Evolutionary conservation across 2,329 filamentous ascomycete species (phyloP), one percentile per base, ranked within the genome.

Genomic region (Lecanosticta acicola): DNA sequence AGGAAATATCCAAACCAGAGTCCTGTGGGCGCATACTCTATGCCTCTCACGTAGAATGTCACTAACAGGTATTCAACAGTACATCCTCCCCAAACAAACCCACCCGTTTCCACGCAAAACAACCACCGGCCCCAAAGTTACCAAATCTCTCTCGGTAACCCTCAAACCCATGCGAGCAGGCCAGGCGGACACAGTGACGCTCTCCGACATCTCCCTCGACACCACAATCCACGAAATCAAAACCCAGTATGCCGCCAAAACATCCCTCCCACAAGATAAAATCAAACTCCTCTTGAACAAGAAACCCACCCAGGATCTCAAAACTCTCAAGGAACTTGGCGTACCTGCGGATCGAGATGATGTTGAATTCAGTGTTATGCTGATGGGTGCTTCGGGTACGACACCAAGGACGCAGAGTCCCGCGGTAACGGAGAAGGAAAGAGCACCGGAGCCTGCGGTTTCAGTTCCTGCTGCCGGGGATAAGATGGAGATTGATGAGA

Each of bases 261-360:
- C 83, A 3, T 71, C 75, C 19, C 76, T 86, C 46, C 76, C 81
- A 2, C 68, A 79, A n/a, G 80, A 84, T 32, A 95, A 94, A 73
- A 80, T 97, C 64, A 89, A 90, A 71, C 70, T 98, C 8, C 71
- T 98, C 51, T 79, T 84, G 63, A 86, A 86, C 67, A 94, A 93
- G 73, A 94, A 95, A 68, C 91, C 91, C 0, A 79, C 88, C 0
- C 64, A 57, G 11, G 67, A 63, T 34, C 57, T 65, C 18, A 62
- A 64, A 45, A 63, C 62, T 3, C 46, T 61, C 7, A 57, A 60
- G 24, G 61, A 64, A 5, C 42, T 64, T 2, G 74, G 73, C 0
- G 73, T 77, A 3, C 79, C 78, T 9, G 43, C 32, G 14, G 24
- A 11, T 7, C 36, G 73, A 69, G 20, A 74, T 58, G 14, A 59